Evolutionary conservation across 192 early-diverging fungal species (phyloP).

Genomic region (Backusella liffmaniae): DNA sequence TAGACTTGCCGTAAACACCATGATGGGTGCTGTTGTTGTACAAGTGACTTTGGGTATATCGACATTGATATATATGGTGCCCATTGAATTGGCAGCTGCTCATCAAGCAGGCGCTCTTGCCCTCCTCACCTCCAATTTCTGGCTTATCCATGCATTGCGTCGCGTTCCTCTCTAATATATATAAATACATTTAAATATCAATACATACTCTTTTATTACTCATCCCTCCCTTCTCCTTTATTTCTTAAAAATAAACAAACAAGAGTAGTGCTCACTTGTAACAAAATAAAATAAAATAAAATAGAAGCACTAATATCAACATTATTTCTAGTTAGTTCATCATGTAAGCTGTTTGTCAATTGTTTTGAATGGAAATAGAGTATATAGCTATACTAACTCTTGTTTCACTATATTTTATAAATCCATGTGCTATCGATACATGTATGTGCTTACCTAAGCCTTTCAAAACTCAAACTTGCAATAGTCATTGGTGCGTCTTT

Average conservation of each 20-base stretch:
- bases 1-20: conserved; percentile 65
- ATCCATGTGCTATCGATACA: not conserved
- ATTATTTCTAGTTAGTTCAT: not conserved
- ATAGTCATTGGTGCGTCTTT: too few relatives aligned
- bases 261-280: not conserved
- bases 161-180: conserved; percentile 39
- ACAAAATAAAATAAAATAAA: not conserved
- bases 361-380: not conserved
- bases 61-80: conserved; percentile 93
- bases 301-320: not conserved
- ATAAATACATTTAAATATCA: not conserved
- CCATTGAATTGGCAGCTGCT: conserved; percentile 86
- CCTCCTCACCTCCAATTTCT: conserved; percentile 77
- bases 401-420: too few relatives aligned
- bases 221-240: too few relatives aligned
- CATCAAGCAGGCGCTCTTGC: conserved; percentile 94
- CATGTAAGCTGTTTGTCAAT: not conserved
- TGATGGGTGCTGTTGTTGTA: conserved; percentile 71
- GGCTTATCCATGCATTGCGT: conserved; percentile 71
- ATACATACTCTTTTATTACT: not conserved
- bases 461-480: too few relatives aligned
- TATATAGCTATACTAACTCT: too few relatives aligned
- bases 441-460: not conserved
- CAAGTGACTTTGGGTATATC: conserved; percentile 91
- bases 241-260: not conserved